A percentile compares a stretch with the other conserved stretches of the same genome.
phyloP scores from a whole-genome alignment of 768 basidiomycete genomes.

The Vararia minispora region DNA sequence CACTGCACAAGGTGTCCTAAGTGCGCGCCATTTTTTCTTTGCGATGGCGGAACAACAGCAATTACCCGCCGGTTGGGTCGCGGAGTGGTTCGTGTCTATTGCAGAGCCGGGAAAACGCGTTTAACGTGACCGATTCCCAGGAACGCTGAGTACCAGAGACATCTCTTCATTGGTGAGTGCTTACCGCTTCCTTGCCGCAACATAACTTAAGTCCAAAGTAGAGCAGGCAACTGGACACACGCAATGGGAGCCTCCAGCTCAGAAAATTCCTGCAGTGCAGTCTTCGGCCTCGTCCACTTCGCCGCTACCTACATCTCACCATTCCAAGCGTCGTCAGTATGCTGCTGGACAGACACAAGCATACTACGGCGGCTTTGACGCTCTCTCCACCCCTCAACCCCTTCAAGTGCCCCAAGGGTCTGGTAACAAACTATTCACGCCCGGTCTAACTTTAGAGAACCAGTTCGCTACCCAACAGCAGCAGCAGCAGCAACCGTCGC shows the following conservation, averaged over 20 bases:
- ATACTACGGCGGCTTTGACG: slow-evolving; percentile 50
- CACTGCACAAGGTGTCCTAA: too few species aligned
- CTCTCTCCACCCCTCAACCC: slow-evolving; percentile 27
- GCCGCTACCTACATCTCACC: slow-evolving; percentile 29
- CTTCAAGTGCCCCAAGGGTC: slow-evolving; percentile 28
- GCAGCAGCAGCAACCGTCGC: slow-evolving; percentile 20
- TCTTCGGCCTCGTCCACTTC: slow-evolving; percentile 34
- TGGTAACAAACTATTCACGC: slow-evolving; percentile 70
- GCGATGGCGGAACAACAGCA: slow-evolving; percentile 48
- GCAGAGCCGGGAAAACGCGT: slow-evolving; percentile 5
- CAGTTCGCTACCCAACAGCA: slow-evolving; percentile 60
- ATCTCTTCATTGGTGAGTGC: slow-evolving; percentile 75
- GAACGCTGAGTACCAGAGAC: slow-evolving; percentile 68
- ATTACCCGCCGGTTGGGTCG: slow-evolving; percentile 83
- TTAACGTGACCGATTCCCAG: slow-evolving; percentile 31
- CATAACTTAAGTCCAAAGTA: slow-evolving; percentile 23
- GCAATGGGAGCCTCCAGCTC: slow-evolving; percentile 84
- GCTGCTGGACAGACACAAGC: slow-evolving; percentile 86
- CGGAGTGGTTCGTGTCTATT: slow-evolving; percentile 61
- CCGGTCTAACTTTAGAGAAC: slow-evolving; percentile 58
- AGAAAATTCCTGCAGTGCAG: too few species aligned
- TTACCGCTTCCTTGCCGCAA: too few species aligned
- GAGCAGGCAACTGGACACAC: slow-evolving; percentile 72
- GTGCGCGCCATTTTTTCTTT: too few species aligned
- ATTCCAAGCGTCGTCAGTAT: slow-evolving; percentile 76